phyloP scores from a whole-genome alignment of 257 asterid species.

The Datura wrightii region DNA sequence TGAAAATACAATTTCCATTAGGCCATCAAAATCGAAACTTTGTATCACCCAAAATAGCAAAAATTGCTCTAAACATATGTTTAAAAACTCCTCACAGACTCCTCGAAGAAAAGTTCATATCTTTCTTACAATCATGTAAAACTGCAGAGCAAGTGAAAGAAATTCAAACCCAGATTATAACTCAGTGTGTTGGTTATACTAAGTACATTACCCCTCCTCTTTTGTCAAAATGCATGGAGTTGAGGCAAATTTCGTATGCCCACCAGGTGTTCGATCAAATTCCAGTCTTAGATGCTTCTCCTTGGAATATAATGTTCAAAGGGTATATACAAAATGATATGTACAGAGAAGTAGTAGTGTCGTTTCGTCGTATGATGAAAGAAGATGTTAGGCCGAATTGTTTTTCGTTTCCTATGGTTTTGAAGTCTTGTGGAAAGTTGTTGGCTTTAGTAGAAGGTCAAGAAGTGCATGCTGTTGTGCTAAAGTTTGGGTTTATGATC shows the following conservation, averaged over 20 bases:
- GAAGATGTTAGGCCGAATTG: slow-evolving; percentile 65
- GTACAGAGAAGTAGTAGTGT: slow-evolving; percentile 46
- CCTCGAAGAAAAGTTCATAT: slow-evolving; percentile 39
- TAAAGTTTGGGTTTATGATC: slow-evolving; percentile 59
- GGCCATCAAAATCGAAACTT: background rate
- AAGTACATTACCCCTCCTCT: slow-evolving; percentile 59
- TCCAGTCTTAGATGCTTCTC: slow-evolving; percentile 56
- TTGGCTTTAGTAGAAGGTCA: slow-evolving; percentile 66
- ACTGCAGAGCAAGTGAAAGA: slow-evolving; percentile 55
- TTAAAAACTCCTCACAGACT: slow-evolving; percentile 31
- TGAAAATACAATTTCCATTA: background rate
- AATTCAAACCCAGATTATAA: slow-evolving; percentile 68
- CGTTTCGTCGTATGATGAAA: slow-evolving; percentile 66
- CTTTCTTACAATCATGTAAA: slow-evolving; percentile 69
- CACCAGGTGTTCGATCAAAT: slow-evolving; percentile 69
- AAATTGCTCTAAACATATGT: slow-evolving; percentile 37
- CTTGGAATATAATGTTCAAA: slow-evolving; percentile 75
- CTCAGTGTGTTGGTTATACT: slow-evolving; percentile 49
- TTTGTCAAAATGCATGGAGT: slow-evolving; percentile 53
- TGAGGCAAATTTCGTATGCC: slow-evolving; percentile 45
- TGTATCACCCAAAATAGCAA: slow-evolving; percentile 34
- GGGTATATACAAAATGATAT: slow-evolving; percentile 65
- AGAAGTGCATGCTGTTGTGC: slow-evolving; percentile 59
- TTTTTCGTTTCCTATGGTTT: slow-evolving; percentile 69
- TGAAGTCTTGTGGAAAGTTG: slow-evolving; percentile 70